phyloP scores from a whole-genome alignment of 1,284 basidiomycete genomes.

The Sutorius eximius region DNA sequence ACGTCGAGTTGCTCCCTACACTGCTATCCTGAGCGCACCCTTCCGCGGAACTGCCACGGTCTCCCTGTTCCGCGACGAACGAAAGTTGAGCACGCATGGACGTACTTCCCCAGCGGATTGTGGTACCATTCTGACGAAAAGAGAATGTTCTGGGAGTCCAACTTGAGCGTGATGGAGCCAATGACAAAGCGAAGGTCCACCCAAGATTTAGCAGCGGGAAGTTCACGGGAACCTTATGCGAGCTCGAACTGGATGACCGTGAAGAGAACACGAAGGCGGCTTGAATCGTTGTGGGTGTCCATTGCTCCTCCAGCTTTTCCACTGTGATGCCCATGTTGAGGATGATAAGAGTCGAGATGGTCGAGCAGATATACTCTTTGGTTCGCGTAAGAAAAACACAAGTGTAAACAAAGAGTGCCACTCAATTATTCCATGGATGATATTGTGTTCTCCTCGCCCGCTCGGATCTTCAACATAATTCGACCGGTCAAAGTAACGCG shows the following conservation, averaged over 20 bases:
- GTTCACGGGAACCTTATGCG: neutral
- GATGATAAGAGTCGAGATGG: too few species aligned
- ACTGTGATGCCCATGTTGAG: neutral
- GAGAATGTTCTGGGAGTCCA: conserved; percentile 14
- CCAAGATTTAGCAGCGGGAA: conserved; percentile 16
- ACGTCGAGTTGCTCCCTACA: neutral
- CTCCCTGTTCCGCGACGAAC: neutral
- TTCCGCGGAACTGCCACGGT: neutral
- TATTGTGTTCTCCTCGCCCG: conserved; percentile 65
- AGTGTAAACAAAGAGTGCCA: too few species aligned
- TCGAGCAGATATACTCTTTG: too few species aligned
- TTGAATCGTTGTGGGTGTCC: conserved; percentile 16
- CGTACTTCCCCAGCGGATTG: conserved; percentile 14
- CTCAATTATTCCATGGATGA: too few species aligned
- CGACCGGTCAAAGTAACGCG: conserved; percentile 35
- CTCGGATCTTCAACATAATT: conserved; percentile 40
- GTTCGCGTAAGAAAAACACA: too few species aligned
- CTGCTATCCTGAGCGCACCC: neutral
- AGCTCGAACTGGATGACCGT: neutral
- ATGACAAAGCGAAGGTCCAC: conserved; percentile 20
- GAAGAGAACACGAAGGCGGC: conserved; percentile 4
- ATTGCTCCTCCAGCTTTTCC: conserved; percentile 15
- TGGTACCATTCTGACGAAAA: conserved; percentile 7
- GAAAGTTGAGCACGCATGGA: conserved; percentile 17
- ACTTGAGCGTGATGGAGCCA: neutral